Conservation (phyloP, 495 filamentous ascomycete genomes). For the Xylaria intraflava region DNA sequence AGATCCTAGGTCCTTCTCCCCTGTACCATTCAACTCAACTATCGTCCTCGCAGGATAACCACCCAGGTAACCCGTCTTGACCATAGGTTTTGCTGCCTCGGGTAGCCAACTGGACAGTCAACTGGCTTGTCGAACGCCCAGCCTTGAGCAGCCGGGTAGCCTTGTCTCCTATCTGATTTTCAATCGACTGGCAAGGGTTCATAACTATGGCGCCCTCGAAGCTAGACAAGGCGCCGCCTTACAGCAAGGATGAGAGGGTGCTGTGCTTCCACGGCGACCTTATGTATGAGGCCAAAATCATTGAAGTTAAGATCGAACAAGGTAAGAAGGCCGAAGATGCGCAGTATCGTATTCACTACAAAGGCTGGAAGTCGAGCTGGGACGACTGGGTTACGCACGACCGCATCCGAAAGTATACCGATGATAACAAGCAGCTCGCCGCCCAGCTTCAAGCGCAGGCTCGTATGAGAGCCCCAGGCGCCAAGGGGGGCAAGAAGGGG, state of each 20-base stretch:
- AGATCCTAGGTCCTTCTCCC: too few relatives aligned
- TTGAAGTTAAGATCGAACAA: constrained; percentile 62
- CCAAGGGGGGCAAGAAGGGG: constrained; percentile 48
- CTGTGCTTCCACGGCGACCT: constrained; percentile 96
- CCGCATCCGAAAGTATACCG: constrained; percentile 85
- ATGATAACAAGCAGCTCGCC: constrained; percentile 89
- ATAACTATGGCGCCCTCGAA: constrained; percentile 32
- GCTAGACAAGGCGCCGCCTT: constrained; percentile 48
- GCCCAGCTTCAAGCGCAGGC: constrained; percentile 55
- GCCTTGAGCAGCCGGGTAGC: not conserved
- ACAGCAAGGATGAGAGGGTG: constrained; percentile 83
- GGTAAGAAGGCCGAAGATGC: constrained; percentile 63
- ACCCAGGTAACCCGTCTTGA: not conserved
- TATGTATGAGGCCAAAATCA: constrained; percentile 92
- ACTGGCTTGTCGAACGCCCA: not conserved
- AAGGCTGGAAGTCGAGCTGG: constrained; percentile 99
- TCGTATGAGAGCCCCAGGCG: constrained; percentile 41
- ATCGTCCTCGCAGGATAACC: too few relatives aligned
- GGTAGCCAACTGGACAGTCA: not conserved
- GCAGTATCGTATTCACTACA: constrained; percentile 93
- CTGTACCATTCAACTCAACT: too few relatives aligned
- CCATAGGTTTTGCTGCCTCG: not conserved
- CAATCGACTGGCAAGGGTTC: not conserved
- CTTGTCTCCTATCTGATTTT: not conserved
- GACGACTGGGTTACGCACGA: constrained; percentile 98